Evolutionary conservation across 192 early-diverging fungal species (phyloP).

Genomic region (Pilobolus umbonatus): DNA sequence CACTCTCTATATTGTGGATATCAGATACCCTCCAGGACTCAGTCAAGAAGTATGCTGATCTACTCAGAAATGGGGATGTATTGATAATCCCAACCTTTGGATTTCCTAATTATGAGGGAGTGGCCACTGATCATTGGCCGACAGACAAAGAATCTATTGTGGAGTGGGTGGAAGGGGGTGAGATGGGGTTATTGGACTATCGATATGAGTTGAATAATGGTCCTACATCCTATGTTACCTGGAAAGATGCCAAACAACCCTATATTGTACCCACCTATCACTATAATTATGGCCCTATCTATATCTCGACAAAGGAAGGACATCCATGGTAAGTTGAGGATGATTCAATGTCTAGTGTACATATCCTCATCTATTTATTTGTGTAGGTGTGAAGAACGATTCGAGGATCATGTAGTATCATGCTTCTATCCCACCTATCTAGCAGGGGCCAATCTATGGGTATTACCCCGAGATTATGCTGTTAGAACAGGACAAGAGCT

Average conservation of each 20-base stretch:
- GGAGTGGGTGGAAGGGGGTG: constrained; percentile 14
- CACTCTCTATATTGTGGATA: constrained; percentile 23
- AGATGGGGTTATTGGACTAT: constrained; percentile 29
- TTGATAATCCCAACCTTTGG: constrained; percentile 48
- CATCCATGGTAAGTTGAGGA: constrained; percentile 21
- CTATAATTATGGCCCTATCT: constrained; percentile 45
- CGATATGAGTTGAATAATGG: constrained; percentile 41
- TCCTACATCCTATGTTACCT: constrained; percentile 36
- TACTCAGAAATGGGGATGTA: constrained; percentile 37
- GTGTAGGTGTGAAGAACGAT: constrained; percentile 49
- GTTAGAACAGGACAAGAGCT: constrained; percentile 25
- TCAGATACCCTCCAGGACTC: constrained; percentile 26
- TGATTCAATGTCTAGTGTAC: no score
- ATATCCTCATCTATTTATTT: no score
- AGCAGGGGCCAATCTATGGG: constrained; percentile 50
- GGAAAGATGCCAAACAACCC: constrained; percentile 30
- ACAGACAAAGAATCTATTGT: constrained; percentile 18
- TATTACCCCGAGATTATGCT: constrained; percentile 42
- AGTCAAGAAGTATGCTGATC: constrained; percentile 19
- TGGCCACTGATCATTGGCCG: constrained; percentile 15
- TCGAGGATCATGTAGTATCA: constrained; percentile 47
- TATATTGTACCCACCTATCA: constrained; percentile 33
- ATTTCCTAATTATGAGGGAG: not conserved
- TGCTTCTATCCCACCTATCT: constrained; percentile 48
- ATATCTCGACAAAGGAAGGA: constrained; percentile 33